Base-by-base conservation (phyloP, 495 filamentous ascomycete genomes). In the Xylaria palmicola region DNA sequence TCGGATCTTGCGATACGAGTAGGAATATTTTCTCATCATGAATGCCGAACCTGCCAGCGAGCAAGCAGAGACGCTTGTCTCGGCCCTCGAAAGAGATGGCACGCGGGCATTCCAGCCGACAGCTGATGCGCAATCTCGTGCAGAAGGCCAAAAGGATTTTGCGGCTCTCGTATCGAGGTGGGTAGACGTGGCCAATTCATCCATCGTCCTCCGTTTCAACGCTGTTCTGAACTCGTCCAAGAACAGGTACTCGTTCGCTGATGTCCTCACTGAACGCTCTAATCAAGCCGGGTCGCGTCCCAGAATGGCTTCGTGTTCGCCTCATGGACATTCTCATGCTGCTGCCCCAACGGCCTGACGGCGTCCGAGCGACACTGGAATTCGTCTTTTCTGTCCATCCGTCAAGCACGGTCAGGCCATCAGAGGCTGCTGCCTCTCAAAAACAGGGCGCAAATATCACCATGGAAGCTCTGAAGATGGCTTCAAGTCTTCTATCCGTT, bases 381-480 rank as follows among this genome's bases (percentile, higher is more conserved):
- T 92, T 92, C 65, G 79, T 92, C 76, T 69, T 88, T 74, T 66
- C 85, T 66, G 78, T 85, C 67, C 75, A 84, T 72, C 69, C 86
- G 61, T 75, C 76, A 12, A 77, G 76, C 54, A 73, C 74, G 9
- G 70, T 73, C 36, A 71, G 61, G 37, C 34, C 59, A 10, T 70
- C 74, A 30, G 76, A 81, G 60, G 74, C 72, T 1, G 72, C 67
- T 7, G 64, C 66, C 6, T 72, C 74, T 3, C 74, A 79, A 64
- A 79, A 76, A 50, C 69, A 73, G 57, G 88, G 88, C 0, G 83
- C 88, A 3, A 83, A 82, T 60, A 85, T 93, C 29, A 88, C 90
- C 1, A 82, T 88, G 26, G 88, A 92, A 68, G 87, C 88, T 1
- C 78, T 93, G 10, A 85, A 84, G 67, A 80, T 89, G 62, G 86